A percentile compares a stretch with the other conserved stretches of the same genome.
These are phyloP conservation scores for Beauveria varroae DNA, from an alignment of 2,329 filamentous ascomycete species.

Conservation along the genomic window DNA sequence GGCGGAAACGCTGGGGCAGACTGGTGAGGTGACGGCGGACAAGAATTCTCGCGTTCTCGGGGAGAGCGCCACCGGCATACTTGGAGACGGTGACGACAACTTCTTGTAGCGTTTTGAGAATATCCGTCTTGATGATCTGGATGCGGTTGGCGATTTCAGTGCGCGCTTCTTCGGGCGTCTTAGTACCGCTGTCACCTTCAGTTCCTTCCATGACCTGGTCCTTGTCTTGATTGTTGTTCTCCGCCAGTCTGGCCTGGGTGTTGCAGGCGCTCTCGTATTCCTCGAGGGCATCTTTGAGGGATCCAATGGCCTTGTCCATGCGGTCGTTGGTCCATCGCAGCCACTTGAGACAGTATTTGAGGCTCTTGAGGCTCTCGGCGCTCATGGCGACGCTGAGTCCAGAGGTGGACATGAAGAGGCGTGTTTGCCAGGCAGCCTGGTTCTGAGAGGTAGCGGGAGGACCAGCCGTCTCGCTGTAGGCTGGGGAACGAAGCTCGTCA, in stretches of 20 bases:
- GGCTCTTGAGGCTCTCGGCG: conserved; percentile 72
- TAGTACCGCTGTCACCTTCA: conserved; percentile 13
- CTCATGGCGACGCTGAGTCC: conserved; percentile 88
- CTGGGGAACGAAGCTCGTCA: conserved; percentile 68
- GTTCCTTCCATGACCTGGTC: conserved; percentile 18
- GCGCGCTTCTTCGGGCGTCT: conserved; percentile 22
- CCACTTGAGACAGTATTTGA: conserved; percentile 79
- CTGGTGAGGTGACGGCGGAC: conserved; percentile 80
- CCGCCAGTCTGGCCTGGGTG: conserved; percentile 14
- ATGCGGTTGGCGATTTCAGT: conserved; percentile 54
- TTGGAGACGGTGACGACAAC: conserved; percentile 80
- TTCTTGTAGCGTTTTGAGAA: conserved; percentile 71
- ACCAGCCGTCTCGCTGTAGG: conserved; percentile 56
- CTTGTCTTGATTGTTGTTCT: conserved; percentile 16
- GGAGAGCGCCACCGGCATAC: conserved; percentile 84
- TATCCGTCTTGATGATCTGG: conserved; percentile 57
- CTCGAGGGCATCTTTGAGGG: conserved; percentile 67
- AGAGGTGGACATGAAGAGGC: conserved; percentile 83
- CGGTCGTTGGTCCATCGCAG: conserved; percentile 76
- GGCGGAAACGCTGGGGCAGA: conserved; percentile 72
- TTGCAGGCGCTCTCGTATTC: conserved; percentile 59
- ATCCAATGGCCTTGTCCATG: conserved; percentile 66
- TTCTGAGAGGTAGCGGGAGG: conserved; percentile 16
- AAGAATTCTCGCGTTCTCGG: conserved; percentile 76
- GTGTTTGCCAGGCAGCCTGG: conserved; percentile 63